Base-by-base conservation (phyloP, 352 stramenopile species). In the Phytophthora niederhauseri region DNA sequence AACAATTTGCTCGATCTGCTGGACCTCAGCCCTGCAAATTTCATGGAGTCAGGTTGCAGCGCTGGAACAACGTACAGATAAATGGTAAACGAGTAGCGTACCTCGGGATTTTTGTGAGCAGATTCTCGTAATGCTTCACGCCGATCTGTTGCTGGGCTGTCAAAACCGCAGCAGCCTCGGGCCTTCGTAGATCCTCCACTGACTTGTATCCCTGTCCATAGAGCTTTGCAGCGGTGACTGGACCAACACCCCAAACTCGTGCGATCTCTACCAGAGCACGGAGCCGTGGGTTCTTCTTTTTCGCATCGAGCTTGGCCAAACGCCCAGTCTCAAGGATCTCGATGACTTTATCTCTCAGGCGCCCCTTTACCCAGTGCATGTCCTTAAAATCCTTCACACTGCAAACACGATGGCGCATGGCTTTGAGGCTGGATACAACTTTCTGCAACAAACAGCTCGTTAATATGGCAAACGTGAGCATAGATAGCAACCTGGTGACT, bases 41-140 rank as follows among this genome's bases (percentile, higher is more conserved):
- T 14, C 12, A n/a, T 20, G 26, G 9, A 38, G 26, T 31, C 20
- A 3, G 11, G 9, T n/a, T 15, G 17, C 4, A 53, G 36, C 17
- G 36, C 17, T 45, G 36, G 17, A 8, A 45, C 36, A 45, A 45
- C 14, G 14, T 19, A 45, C 12, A 36, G 12, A 20, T 12, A 53
- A 6, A 12, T 9, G 4, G n/a, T 7, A 20, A 34, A 19, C 22
- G 20, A 34, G 12, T 36, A 55, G 24, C 49, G 41, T 45, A 46
- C 38, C 85, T 76, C n/a, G 85, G 87, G 49, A 95, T 93, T 57
- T 91, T 93, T 2, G 74, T 83, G 34, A 92, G 60, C 50, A 96
- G 91, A 55, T 94, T 85, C 52, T 93, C 60, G 24, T 94, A 96
- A 59, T 91, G 81, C 34, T 89, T 92, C 43, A 96, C 73, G 41